Evolutionary conservation across 441 rosid genomes (phyloP), one percentile per base, ranked within the genome.

Genomic region (Melastoma candidum): DNA sequence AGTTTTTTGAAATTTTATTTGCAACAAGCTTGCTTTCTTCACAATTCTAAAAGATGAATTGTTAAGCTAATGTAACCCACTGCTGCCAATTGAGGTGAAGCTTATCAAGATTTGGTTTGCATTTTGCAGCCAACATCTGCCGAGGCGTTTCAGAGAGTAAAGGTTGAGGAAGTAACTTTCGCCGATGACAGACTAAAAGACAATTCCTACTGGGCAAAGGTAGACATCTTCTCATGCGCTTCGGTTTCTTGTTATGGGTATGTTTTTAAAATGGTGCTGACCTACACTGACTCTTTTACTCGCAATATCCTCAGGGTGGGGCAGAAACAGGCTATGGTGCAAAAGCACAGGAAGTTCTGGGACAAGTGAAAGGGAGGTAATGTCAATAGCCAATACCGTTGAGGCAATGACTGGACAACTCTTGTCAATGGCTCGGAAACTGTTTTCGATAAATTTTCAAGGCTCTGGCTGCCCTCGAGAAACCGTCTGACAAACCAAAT

Each of bases 131-230:
- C 93, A 12, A 79, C 77, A 57, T 56, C 72, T 8, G 71, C 46
- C 2, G 63, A 76, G 51, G 85, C 83, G 32, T 93, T 87, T 71
- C 93, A 87, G 68, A 83, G 99, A 63, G 78, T 93, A 47, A 89
- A 83, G 13, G 74, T 71, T 51, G 94, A 93, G 0, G 96, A 84
- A 0, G 77, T 87, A 74, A 75, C 55, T 26, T 80, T 81, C 70
- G 66, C 68, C 58, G 87, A 87, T 66, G 80, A 71, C 12, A 86
- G 75, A 67, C 96, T 93, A 50, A 76, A 84, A 67, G 95, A 89
- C 68, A 93, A 93, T 69, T 89, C 97, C 2, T 93, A 89, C 59
- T 81, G 85, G 95, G 90, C 90, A 41, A 87, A 87, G 99, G 99
- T 62, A 49, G 6, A 48, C 14, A 7, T 87, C 45, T 39, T 47